These are phyloP conservation scores for Furcasterigmium furcatum DNA, from an alignment of 2,329 filamentous ascomycete species.

Conservation along the genomic window DNA sequence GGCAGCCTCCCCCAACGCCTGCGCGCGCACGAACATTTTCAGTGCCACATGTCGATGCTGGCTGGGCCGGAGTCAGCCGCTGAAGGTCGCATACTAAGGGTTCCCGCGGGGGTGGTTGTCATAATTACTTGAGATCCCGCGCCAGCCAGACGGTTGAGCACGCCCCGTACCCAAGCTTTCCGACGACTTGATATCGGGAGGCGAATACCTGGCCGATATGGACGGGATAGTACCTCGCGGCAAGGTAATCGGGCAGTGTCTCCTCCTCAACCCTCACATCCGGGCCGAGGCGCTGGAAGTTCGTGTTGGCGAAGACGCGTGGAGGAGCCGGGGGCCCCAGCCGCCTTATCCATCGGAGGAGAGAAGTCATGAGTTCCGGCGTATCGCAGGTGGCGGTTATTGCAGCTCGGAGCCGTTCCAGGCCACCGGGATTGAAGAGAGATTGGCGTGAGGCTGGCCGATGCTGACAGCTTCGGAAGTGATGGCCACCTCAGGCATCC, in stretches of 20 bases:
- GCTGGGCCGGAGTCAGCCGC: slow-evolving; percentile 9
- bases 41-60: slow-evolving; percentile 25
- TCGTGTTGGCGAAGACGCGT: no score
- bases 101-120: neutral
- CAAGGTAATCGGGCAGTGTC: slow-evolving; percentile 12
- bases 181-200: slow-evolving; percentile 30
- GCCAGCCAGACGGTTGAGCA: slow-evolving; percentile 39
- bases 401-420: no score
- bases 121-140: slow-evolving; percentile 23
- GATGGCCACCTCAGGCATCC: no score
- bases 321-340: slow-evolving; percentile 47
- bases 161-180: slow-evolving; percentile 36
- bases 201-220: slow-evolving; percentile 18
- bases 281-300: slow-evolving; percentile 1
- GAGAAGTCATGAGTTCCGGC: slow-evolving; percentile 13
- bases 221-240: slow-evolving; percentile 17
- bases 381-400: no score
- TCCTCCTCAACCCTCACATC: slow-evolving; percentile 15
- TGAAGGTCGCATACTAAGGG: neutral
- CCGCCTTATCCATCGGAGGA: slow-evolving; percentile 42
- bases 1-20: slow-evolving; percentile 17
- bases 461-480: no score
- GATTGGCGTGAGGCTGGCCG: no score
- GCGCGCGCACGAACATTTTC: slow-evolving; percentile 14
- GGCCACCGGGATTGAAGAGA: no score